A percentile compares a stretch with the other conserved stretches of the same genome.
Evolutionary conservation across 495 filamentous ascomycete genomes (phyloP).

Genomic region (Rusavskia elegans): DNA sequence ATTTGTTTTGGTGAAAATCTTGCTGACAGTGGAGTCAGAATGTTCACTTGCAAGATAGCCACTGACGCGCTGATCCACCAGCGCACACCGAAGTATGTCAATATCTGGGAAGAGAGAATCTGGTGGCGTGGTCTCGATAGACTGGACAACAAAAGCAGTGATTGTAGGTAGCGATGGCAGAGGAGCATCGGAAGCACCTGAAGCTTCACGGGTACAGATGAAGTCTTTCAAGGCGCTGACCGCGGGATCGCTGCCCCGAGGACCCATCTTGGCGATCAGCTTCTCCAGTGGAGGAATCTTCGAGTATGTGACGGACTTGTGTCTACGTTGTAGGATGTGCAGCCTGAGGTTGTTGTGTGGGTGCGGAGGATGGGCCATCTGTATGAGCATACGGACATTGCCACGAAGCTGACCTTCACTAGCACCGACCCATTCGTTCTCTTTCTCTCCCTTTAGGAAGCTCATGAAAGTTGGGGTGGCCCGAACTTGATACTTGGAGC

Average conservation of each 20-base stretch:
- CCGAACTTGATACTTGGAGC: constrained; percentile 46
- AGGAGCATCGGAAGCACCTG: constrained; percentile 40
- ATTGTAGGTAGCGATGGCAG: constrained; percentile 44
- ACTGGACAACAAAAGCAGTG: constrained; percentile 31
- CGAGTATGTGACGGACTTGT: constrained; percentile 54
- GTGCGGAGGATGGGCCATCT: constrained; percentile 66
- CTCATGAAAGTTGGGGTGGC: constrained; percentile 87
- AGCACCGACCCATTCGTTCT: constrained; percentile 69
- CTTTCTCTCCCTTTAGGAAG: constrained; percentile 59
- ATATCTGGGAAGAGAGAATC: constrained; percentile 60
- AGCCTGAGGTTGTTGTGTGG: constrained; percentile 55
- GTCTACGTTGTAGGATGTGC: constrained; percentile 46
- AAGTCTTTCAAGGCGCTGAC: constrained; percentile 47
- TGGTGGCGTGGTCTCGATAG: constrained; percentile 32
- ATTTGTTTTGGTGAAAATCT: constrained; percentile 45
- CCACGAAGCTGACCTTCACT: constrained; percentile 49
- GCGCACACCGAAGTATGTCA: constrained; percentile 63
- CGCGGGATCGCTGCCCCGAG: constrained; percentile 29
- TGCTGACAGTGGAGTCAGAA: constrained; percentile 42
- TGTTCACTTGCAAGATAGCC: constrained; percentile 70
- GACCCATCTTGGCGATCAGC: constrained; percentile 58
- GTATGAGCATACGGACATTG: constrained; percentile 56
- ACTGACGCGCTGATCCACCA: constrained; percentile 71
- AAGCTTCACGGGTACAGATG: constrained; percentile 35
- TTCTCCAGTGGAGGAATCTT: constrained; percentile 78